phyloP scores from a whole-genome alignment of 495 filamentous ascomycete genomes.

The Annulohypoxylon bovei region DNA sequence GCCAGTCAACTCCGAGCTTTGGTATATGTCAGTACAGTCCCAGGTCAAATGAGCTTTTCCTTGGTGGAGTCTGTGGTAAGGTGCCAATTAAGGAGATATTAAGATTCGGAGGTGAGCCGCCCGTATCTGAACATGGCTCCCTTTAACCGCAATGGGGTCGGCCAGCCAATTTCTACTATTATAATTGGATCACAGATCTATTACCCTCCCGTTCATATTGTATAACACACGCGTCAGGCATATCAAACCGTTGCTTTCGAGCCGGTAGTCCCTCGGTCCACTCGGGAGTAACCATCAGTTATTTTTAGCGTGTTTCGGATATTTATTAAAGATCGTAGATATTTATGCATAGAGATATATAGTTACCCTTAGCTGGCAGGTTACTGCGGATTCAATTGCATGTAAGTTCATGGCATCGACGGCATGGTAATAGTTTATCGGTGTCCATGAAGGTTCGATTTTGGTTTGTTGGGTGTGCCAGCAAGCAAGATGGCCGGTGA shows the following conservation, averaged over 20 bases:
- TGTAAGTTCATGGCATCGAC: background rate
- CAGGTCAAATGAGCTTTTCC: background rate
- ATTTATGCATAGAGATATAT: background rate
- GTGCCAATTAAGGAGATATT: slow-evolving; percentile 21
- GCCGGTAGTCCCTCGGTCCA: slow-evolving; percentile 26
- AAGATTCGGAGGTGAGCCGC: slow-evolving; percentile 32
- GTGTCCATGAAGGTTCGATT: background rate
- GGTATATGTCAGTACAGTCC: background rate
- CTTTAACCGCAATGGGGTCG: slow-evolving; percentile 20
- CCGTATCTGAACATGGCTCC: slow-evolving; percentile 31
- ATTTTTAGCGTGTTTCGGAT: slow-evolving; percentile 23
- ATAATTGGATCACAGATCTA: slow-evolving; percentile 24
- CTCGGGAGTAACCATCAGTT: slow-evolving; percentile 11
- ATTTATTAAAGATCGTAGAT: slow-evolving; percentile 25
- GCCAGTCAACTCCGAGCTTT: background rate
- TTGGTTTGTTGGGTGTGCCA: background rate
- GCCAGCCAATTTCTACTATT: background rate
- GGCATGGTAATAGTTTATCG: background rate
- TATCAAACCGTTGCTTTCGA: slow-evolving; percentile 16
- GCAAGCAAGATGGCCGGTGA: background rate
- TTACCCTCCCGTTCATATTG: slow-evolving; percentile 12
- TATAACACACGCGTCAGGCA: slow-evolving; percentile 4
- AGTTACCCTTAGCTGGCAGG: background rate
- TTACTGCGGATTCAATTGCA: background rate
- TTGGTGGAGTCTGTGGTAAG: background rate